Evolutionary conservation across 306 rosid genomes (phyloP).

Genomic region (Fagus sylvatica): DNA sequence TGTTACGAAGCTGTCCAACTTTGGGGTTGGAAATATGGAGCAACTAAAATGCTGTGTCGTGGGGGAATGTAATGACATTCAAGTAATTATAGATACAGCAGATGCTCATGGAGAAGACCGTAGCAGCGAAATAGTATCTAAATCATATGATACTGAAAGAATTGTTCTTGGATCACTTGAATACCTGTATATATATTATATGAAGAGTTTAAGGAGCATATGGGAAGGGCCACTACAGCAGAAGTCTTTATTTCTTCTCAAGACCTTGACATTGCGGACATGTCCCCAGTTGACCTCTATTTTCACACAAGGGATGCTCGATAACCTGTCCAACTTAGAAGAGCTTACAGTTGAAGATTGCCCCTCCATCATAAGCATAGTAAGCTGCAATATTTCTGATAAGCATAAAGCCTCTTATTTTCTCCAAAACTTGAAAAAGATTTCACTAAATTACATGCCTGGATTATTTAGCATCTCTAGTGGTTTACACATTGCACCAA

Average conservation of each 20-base stretch:
- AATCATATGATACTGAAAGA: too few species aligned
- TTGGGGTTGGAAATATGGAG: not conserved
- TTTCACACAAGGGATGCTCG: not conserved
- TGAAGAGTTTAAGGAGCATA: slow-evolving; percentile 31
- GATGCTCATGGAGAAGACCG: not conserved
- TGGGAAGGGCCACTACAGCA: not conserved
- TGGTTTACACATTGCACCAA: not conserved
- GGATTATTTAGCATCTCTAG: slow-evolving; percentile 14
- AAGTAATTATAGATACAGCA: not conserved
- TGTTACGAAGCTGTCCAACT: not conserved
- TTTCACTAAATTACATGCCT: slow-evolving; percentile 10
- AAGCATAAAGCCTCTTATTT: not conserved
- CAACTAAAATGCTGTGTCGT: not conserved
- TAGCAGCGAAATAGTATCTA: too few species aligned
- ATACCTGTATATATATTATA: slow-evolving; percentile 17
- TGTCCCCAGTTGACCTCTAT: slow-evolving; percentile 28
- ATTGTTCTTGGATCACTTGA: not conserved
- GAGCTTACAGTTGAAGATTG: slow-evolving; percentile 23
- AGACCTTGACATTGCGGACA: slow-evolving; percentile 16
- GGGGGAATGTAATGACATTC: not conserved
- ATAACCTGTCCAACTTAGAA: not conserved
- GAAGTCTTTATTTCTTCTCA: not conserved
- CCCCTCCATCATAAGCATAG: slow-evolving; percentile 9
- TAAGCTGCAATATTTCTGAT: not conserved
- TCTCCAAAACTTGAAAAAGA: slow-evolving; percentile 3